Percentiles rank a stretch among this genome's conserved stretches.
These are phyloP conservation scores for Barnettozyma hawaiiensis DNA, from an alignment of 1,139 yeast genomes.

Conservation along the genomic window DNA sequence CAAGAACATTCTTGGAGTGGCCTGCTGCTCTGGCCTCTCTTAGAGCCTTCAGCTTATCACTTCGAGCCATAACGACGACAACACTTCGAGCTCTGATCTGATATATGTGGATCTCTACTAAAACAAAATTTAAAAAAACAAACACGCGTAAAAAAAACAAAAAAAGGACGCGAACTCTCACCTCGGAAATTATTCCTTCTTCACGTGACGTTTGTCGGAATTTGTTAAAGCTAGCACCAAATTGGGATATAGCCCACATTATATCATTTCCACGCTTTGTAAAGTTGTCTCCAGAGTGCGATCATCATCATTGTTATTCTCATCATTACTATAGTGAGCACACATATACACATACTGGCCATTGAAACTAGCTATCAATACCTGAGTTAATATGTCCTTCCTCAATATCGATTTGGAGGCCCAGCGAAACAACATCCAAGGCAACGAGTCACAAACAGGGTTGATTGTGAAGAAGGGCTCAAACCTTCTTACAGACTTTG, in stretches of 20 bases:
- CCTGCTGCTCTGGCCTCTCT: constrained; percentile 39
- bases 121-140: not conserved
- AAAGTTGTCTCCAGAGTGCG: too few species aligned
- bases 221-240: not conserved
- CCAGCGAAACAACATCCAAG: constrained; percentile 31
- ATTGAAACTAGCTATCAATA: not conserved
- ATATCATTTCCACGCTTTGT: too few species aligned
- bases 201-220: not conserved
- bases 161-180: too few species aligned
- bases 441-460: constrained; percentile 15
- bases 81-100: not conserved
- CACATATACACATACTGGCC: too few species aligned
- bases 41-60: constrained; percentile 36
- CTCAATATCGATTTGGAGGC: constrained; percentile 59
- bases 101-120: not conserved
- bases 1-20: constrained; percentile 22
- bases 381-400: constrained; percentile 44
- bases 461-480: constrained; percentile 23
- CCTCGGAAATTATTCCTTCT: not conserved
- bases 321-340: too few species aligned
- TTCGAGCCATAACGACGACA: constrained; percentile 19
- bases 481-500: constrained; percentile 37
- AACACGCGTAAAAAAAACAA: not conserved
- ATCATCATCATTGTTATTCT: too few species aligned
- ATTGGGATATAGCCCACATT: too few species aligned